A percentile compares a stretch with the other conserved stretches of the same genome.
Conservation (phyloP, 2,329 filamentous ascomycete species). For the Clathrospora elynae region DNA sequence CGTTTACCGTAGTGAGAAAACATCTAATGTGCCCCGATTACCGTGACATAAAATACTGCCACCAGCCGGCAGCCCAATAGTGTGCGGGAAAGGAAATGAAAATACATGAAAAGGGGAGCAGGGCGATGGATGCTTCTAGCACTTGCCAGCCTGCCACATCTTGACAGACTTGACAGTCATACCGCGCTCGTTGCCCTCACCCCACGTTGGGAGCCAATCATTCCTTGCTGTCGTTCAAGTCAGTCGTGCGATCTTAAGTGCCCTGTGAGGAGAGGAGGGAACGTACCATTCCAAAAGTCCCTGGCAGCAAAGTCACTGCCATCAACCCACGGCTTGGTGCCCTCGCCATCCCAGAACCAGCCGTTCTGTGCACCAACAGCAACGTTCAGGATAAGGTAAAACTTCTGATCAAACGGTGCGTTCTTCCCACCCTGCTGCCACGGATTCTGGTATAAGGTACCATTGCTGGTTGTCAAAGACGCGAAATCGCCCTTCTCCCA, state of each 20-base stretch:
- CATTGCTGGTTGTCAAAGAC: slow-evolving; percentile 63
- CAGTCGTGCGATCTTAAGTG: slow-evolving; percentile 43
- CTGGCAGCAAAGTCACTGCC: slow-evolving; percentile 26
- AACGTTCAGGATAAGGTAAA: slow-evolving; percentile 76
- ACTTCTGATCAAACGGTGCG: slow-evolving; percentile 74
- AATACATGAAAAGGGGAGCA: too few species aligned
- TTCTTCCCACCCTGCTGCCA: slow-evolving; percentile 68
- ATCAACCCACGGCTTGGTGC: slow-evolving; percentile 76
- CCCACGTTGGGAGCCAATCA: slow-evolving; percentile 73
- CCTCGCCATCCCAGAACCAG: slow-evolving; percentile 69
- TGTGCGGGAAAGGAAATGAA: too few species aligned
- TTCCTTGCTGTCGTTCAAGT: slow-evolving; percentile 68
- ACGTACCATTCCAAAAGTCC: slow-evolving; percentile 36
- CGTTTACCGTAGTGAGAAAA: too few species aligned
- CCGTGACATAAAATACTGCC: too few species aligned
- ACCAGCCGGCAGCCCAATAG: too few species aligned
- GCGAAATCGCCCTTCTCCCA: slow-evolving; percentile 73
- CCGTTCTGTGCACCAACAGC: slow-evolving; percentile 79
- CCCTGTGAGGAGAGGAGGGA: not conserved
- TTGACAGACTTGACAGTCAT: slow-evolving; percentile 72
- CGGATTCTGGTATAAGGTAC: slow-evolving; percentile 64
- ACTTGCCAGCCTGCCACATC: slow-evolving; percentile 51
- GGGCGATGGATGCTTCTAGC: slow-evolving; percentile 17
- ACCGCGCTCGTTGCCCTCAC: slow-evolving; percentile 56
- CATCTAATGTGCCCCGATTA: too few species aligned